These are phyloP conservation scores for Pleurotus giganteus DNA, from an alignment of 768 basidiomycete species.

Conservation along the genomic window DNA sequence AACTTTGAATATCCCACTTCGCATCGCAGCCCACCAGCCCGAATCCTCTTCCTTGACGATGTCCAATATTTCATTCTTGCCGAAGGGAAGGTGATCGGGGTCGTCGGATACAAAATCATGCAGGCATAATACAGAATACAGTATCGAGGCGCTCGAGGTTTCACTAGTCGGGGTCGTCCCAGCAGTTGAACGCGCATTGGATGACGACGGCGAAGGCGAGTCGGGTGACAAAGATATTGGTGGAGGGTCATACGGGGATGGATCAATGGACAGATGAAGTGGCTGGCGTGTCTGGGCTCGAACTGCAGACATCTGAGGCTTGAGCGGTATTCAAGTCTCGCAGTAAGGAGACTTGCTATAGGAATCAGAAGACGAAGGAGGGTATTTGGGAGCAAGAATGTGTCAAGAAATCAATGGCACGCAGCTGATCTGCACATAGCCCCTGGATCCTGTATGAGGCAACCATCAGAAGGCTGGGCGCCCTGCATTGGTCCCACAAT, in stretches of 20 bases:
- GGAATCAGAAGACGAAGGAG: background rate
- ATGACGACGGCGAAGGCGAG: conserved; percentile 33
- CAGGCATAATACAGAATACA: conserved; percentile 61
- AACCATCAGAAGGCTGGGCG: conserved; percentile 1
- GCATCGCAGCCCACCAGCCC: conserved; percentile 83
- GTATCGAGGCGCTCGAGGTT: conserved; percentile 19
- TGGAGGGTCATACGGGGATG: conserved; percentile 28
- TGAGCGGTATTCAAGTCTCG: background rate
- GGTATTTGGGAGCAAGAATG: background rate
- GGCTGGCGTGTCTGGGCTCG: conserved; percentile 35
- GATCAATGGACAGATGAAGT: conserved; percentile 38
- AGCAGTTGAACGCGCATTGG: conserved; percentile 26
- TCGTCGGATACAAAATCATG: conserved; percentile 69
- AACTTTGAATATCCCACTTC: conserved; percentile 45
- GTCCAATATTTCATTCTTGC: conserved; percentile 63
- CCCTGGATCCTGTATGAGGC: background rate
- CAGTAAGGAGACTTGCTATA: background rate
- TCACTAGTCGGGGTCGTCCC: conserved; percentile 29
- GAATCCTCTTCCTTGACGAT: conserved; percentile 67
- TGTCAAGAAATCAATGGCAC: background rate
- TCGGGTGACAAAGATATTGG: conserved; percentile 25
- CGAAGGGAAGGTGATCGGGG: conserved; percentile 58
- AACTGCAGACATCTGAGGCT: conserved; percentile 27
- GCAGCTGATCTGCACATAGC: background rate
- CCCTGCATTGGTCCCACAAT: background rate